A percentile compares a stretch with the other conserved stretches of the same genome.
phyloP scores from a whole-genome alignment of 2,329 filamentous ascomycete species.

The Fusarium poae region DNA sequence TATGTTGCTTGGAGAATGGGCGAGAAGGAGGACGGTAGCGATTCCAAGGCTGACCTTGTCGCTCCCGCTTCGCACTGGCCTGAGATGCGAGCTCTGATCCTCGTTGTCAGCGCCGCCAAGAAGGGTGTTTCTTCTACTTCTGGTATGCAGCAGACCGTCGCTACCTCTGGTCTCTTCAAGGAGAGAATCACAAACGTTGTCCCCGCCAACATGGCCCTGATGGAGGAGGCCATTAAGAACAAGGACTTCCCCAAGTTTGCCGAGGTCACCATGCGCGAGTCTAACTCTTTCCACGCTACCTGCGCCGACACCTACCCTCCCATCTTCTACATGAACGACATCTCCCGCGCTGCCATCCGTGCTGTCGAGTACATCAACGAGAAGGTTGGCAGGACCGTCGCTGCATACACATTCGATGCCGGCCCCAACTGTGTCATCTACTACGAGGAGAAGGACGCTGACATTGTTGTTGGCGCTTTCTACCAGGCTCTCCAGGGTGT shows the following conservation, averaged over 20 bases:
- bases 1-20: conserved; percentile 97
- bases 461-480: conserved; percentile 81
- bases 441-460: conserved; percentile 84
- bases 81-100: conserved; percentile 89
- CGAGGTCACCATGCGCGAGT: conserved; percentile 94
- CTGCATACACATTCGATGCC: conserved; percentile 97
- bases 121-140: conserved; percentile 94
- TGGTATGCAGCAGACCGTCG: conserved; percentile 97
- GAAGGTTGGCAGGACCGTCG: conserved; percentile 80
- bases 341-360: conserved; percentile 86
- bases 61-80: conserved; percentile 94
- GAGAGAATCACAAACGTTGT: conserved; percentile 82
- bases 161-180: conserved; percentile 88
- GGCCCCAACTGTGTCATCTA: conserved; percentile 98
- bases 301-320: conserved; percentile 96
- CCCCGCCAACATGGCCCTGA: conserved; percentile 82
- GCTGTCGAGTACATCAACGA: conserved; percentile 91
- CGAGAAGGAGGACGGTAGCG: conserved; percentile 78
- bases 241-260: conserved; percentile 90
- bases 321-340: conserved; percentile 99
- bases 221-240: conserved; percentile 83
- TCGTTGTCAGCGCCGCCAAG: conserved; percentile 93
- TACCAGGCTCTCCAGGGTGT: conserved; percentile 73
- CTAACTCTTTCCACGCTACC: conserved; percentile 95
- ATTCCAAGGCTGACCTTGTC: conserved; percentile 89